Evolutionary conservation across 495 filamentous ascomycete genomes (phyloP), one percentile per base, ranked within the genome.

Genomic region (Aspergillus nanangensis): DNA sequence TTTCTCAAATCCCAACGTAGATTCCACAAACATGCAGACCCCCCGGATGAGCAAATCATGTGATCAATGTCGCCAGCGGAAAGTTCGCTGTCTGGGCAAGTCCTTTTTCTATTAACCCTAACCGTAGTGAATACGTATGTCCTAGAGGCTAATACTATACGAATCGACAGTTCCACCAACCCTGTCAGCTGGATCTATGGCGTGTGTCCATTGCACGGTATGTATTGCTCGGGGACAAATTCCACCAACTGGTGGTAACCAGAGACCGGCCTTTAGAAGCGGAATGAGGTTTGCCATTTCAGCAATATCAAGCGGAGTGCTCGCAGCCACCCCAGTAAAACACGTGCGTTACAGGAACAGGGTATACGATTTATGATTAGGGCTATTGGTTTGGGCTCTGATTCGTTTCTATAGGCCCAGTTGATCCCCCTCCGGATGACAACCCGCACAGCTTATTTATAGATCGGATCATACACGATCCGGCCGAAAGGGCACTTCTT

Each of bases 261-360:
- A 10, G n/a, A 9, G 3, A 9, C 2, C 13, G 13, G 17, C 19
- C n/a, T 11, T 7, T 19, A 46, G 44, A 46, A 46, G 25, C 32
- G 44, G 17, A 46, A 46, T 27, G 44, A 46, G 24, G 22, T 35
- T 7, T 46, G 44, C 22, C 44, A 46, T n/a, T 46, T 46, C 24
- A 46, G 44, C 22, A 46, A 38, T 35, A 5, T 38, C 5, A 46
- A 46, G 34, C 44, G 44, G 2, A 29, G 19, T 14, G 11, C 35
- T 17, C 32, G 32, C 3, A n/a, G n/a, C n/a, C n/a, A n/a, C n/a
- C n/a, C n/a, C n/a, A 19, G 10, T 22, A 37, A 32, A 33, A 33
- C 33, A 36, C 15, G 20, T 44, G 35, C 5, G 9, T 17, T 36
- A 31, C 27, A 8, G 27, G 27, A n/a, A n/a, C n/a, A n/a, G n/a